Evolutionary conservation across 495 filamentous ascomycete genomes (phyloP), one percentile per base, ranked within the genome.

Genomic region (Lindgomyces ingoldianus): DNA sequence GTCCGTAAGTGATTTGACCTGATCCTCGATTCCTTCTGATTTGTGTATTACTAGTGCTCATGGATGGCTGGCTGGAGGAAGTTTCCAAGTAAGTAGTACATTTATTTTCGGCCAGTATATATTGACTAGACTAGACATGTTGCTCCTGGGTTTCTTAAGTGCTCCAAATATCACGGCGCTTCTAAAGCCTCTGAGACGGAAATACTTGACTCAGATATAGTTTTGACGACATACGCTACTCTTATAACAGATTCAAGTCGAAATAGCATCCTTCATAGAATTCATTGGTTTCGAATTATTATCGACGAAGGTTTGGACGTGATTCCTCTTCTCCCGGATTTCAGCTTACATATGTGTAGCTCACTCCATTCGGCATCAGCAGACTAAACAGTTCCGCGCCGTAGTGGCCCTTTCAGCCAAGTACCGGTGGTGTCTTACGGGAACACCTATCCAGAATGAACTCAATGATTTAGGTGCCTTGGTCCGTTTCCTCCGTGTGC

Each of bases 391-490:
- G 54, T 93, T 90, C 18, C 89, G 91, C 73, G 89, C 91, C 0
- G 87, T 93, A n/a, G 87, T 89, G 63, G 81, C 84, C 16, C 78
- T 98, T 11, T 80, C 87, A 52, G 88, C 91, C 2, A 82, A 89
- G 65, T 84, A 91, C 24, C 86, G 91, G 21, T 98, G 93, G 93
- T 91, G 93, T 1, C 90, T 98, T 6, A 97, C 93, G 1, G 92
- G 93, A 49, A 95, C 91, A 0, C 90, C 91, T 0, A 87, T 93
- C 21, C 90, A 96, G 71, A 96, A 98, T 71, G 87, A 90, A 19
- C 80, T 98, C 4, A 91, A 96, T 53, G 93, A 98, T 72, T 80
- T 98, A 4, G 85, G 89, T 19, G 87, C 93, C 1, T 80, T 98
- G 12, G 87, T 93, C 51, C 91, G 87, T 22, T 84, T 84, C 62